Percentiles rank a stretch among this genome's conserved stretches.
Evolutionary conservation across 1,284 basidiomycete genomes (phyloP).

Genomic region (Apiotrichum montevideense): DNA sequence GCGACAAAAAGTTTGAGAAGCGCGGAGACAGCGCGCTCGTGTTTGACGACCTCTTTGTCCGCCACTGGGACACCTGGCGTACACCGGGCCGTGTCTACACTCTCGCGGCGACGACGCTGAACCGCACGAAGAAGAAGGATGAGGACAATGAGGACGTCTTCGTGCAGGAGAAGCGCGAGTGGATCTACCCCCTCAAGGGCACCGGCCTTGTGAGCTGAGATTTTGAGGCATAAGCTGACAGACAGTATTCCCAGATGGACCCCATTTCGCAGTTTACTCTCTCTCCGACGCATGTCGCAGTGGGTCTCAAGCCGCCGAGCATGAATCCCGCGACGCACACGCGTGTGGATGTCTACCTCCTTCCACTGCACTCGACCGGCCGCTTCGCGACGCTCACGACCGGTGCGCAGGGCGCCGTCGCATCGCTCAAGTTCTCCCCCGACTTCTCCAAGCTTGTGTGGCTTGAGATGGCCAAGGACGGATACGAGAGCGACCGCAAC

Average conservation of each 20-base stretch:
- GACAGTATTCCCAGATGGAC: conserved; percentile 51
- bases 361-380: conserved; percentile 28
- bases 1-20: conserved; percentile 62
- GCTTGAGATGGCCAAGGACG: conserved; percentile 77
- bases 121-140: conserved; percentile 35
- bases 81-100: conserved; percentile 58
- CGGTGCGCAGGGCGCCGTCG: conserved; percentile 73
- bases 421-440: conserved; percentile 60
- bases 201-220: conserved; percentile 50
- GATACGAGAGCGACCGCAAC: conserved; percentile 62
- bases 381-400: conserved; percentile 56
- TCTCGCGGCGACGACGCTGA: conserved; percentile 19
- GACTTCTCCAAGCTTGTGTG: conserved; percentile 70
- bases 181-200: conserved; percentile 58
- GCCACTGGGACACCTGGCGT: conserved; percentile 87
- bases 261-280: conserved; percentile 63
- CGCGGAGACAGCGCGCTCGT: conserved; percentile 68
- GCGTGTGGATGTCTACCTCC: conserved; percentile 47
- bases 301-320: conserved; percentile 73
- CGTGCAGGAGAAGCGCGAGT: conserved; percentile 46
- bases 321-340: conserved; percentile 59
- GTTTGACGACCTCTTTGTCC: conserved; percentile 67
- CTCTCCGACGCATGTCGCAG: conserved; percentile 61
- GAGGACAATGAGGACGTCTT: conserved; percentile 28
- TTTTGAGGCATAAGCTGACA: no score